These are phyloP conservation scores for Sporothrix mexicana DNA, from an alignment of 2,329 filamentous ascomycete species.

Conservation along the genomic window DNA sequence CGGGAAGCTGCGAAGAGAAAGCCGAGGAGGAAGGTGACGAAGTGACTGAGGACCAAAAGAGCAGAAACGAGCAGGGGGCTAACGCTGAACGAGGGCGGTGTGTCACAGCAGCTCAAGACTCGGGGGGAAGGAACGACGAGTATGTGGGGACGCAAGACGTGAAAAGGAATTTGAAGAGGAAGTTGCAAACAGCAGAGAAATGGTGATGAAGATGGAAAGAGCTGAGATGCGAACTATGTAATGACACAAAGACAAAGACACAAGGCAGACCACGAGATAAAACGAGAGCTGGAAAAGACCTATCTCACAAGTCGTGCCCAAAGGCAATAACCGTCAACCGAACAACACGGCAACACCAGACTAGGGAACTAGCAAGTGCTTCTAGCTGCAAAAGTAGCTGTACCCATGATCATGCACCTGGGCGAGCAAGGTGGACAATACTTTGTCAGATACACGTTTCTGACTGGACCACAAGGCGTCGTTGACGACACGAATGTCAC, in stretches of 20 bases:
- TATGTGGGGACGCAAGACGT: too few species aligned
- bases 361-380: not conserved
- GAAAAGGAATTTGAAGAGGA: not conserved
- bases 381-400: not conserved
- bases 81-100: constrained; percentile 18
- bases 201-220: not conserved
- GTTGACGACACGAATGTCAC: not conserved
- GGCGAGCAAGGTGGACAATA: not conserved
- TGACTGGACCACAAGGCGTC: not conserved
- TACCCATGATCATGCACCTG: constrained; percentile 2
- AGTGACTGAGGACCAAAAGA: not conserved
- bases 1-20: constrained; percentile 15
- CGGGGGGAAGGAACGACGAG: not conserved
- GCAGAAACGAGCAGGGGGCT: not conserved
- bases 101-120: not conserved
- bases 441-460: not conserved
- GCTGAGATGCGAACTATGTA: not conserved
- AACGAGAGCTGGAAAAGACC: not conserved
- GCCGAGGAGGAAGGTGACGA: not conserved
- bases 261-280: not conserved
- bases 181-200: too few species aligned
- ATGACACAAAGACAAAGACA: too few species aligned
- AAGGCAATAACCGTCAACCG: constrained; percentile 21
- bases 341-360: not conserved
- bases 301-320: not conserved